Conservation (phyloP, 2,329 filamentous ascomycete genomes). For the Ceratocystis diversiconidia region DNA sequence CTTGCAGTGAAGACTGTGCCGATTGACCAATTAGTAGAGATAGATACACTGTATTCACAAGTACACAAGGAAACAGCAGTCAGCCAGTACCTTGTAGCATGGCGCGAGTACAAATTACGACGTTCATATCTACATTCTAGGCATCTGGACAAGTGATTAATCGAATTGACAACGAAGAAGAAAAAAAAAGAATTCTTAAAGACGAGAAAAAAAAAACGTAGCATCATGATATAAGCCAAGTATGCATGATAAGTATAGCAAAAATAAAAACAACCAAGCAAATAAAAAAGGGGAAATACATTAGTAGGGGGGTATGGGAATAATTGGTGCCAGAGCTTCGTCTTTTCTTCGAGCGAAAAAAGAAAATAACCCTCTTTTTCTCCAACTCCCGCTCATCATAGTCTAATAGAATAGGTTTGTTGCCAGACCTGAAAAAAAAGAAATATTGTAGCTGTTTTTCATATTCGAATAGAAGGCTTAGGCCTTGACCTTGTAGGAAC, state of each 20-base stretch:
- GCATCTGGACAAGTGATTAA: neutral
- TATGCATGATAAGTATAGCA: conserved; percentile 2
- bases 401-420: neutral
- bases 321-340: neutral
- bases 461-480: conserved; percentile 28
- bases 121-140: no score
- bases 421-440: conserved; percentile 1
- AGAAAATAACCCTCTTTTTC: neutral
- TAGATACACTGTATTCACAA: no score
- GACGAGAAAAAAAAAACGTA: neutral
- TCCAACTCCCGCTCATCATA: neutral
- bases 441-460: conserved; percentile 10
- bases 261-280: conserved; percentile 9
- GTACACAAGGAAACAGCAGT: no score
- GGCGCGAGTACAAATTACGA: no score
- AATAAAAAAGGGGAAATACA: conserved; percentile 1
- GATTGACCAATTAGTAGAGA: no score
- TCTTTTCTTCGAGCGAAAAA: neutral
- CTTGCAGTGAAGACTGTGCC: no score
- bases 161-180: neutral
- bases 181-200: neutral
- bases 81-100: no score
- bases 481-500: conserved; percentile 62
- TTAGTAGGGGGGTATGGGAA: neutral
- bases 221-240: conserved; percentile 1